Evolutionary conservation across 2,329 filamentous ascomycete species (phyloP).

Genomic region (Fusarium veterinarium): DNA sequence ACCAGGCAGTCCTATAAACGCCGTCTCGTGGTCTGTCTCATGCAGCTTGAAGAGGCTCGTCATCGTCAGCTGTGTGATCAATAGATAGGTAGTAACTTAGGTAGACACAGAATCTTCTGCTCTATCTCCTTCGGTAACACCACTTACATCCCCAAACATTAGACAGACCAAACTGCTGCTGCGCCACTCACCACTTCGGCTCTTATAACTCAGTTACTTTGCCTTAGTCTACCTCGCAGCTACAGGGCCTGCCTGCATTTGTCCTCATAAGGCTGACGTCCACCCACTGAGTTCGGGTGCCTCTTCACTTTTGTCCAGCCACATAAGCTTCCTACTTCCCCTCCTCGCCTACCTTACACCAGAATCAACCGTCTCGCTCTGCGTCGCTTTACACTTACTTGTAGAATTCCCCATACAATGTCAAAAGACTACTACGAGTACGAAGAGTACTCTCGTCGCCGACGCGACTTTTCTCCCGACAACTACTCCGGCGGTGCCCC

Average conservation of each 20-base stretch:
- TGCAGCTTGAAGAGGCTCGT: neutral
- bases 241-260: neutral
- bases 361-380: neutral
- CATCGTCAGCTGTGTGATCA: neutral
- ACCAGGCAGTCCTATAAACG: neutral
- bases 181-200: slow-evolving; percentile 11
- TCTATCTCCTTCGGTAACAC: neutral
- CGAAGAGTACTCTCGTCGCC: slow-evolving; percentile 43
- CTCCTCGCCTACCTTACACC: neutral
- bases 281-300: neutral
- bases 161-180: neutral
- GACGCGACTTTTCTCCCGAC: slow-evolving; percentile 48
- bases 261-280: slow-evolving; percentile 25
- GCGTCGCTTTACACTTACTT: neutral
- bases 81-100: neutral
- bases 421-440: slow-evolving; percentile 48
- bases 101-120: neutral
- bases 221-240: neutral
- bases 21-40: neutral
- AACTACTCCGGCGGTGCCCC: slow-evolving; percentile 47
- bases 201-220: neutral
- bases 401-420: slow-evolving; percentile 12
- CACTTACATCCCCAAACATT: neutral
- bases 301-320: slow-evolving; percentile 11
- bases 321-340: slow-evolving; percentile 6